phyloP scores from a whole-genome alignment of 2,329 filamentous ascomycete genomes.

The Lecanicillium sp. region DNA sequence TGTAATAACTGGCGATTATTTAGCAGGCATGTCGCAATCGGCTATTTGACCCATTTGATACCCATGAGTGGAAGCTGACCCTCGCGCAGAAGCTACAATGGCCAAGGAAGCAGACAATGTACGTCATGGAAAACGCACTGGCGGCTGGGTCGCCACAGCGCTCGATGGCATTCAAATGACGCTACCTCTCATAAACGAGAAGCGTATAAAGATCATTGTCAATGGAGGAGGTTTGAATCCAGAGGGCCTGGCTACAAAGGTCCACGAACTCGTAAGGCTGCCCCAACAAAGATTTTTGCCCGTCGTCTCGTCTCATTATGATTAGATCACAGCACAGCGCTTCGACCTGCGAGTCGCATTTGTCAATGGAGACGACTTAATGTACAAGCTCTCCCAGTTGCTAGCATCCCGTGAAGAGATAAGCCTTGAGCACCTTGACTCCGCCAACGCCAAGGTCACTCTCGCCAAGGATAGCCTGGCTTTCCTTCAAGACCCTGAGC shows the following conservation, averaged over 20 bases:
- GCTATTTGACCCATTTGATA: slow-evolving; percentile 6
- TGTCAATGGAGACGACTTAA: slow-evolving; percentile 29
- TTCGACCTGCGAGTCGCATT: slow-evolving; percentile 26
- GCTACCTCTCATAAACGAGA: slow-evolving; percentile 27
- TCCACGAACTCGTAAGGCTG: slow-evolving; percentile 14
- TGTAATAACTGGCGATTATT: slow-evolving; percentile 47
- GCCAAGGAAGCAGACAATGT: slow-evolving; percentile 9
- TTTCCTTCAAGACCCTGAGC: slow-evolving; percentile 11
- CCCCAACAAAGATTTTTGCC: too few relatives aligned
- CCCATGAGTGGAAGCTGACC: background rate
- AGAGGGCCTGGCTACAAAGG: slow-evolving; percentile 34
- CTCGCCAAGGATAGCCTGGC: slow-evolving; percentile 11
- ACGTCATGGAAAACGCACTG: background rate
- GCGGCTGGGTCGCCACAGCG: slow-evolving; percentile 15
- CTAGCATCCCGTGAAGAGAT: background rate
- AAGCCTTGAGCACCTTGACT: slow-evolving; percentile 16
- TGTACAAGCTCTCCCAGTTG: slow-evolving; percentile 11
- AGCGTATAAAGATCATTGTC: slow-evolving; percentile 45
- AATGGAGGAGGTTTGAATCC: slow-evolving; percentile 52
- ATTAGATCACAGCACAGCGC: slow-evolving; percentile 17
- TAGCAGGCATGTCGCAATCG: slow-evolving; percentile 28
- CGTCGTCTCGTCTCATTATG: background rate
- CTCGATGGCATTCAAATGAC: slow-evolving; percentile 17
- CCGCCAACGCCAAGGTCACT: slow-evolving; percentile 12
- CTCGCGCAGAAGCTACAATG: slow-evolving; percentile 18